These are phyloP conservation scores for Ganoderma lucidum DNA, from an alignment of 1,284 basidiomycete genomes.

Conservation along the genomic window DNA sequence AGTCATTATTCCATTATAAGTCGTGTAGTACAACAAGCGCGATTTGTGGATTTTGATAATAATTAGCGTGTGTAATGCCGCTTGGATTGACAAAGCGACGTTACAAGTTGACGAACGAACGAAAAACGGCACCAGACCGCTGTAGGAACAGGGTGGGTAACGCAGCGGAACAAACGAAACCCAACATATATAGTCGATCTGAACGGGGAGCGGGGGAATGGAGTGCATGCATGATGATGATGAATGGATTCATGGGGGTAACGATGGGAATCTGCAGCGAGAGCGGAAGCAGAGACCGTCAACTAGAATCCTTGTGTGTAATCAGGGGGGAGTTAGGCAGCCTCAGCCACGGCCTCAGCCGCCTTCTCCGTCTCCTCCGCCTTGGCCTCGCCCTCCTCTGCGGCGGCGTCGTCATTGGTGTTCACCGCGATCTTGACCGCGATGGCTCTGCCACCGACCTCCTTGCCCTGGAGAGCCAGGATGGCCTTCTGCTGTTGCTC, in stretches of 20 bases:
- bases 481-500: constrained; percentile 89
- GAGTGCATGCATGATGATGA: constrained; percentile 19
- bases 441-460: constrained; percentile 80
- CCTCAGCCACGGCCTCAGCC: constrained; percentile 38
- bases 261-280: constrained; percentile 22
- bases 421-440: constrained; percentile 92
- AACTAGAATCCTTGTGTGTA: constrained; percentile 23
- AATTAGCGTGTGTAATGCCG: constrained; percentile 36
- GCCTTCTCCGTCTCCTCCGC: constrained; percentile 45
- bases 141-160: constrained; percentile 30
- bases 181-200: constrained; percentile 29
- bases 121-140: constrained; percentile 60
- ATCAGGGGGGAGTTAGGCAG: constrained; percentile 19
- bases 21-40: constrained; percentile 28
- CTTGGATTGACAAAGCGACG: constrained; percentile 44
- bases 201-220: constrained; percentile 28
- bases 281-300: constrained; percentile 15
- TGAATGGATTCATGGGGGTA: constrained; percentile 23
- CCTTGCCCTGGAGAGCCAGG: constrained; percentile 80
- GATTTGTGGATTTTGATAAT: constrained; percentile 21
- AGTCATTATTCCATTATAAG: constrained; percentile 29
- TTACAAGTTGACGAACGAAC: constrained; percentile 50
- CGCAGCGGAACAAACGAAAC: constrained; percentile 31
- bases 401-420: constrained; percentile 46
- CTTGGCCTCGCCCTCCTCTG: constrained; percentile 48